Conservation (phyloP, 1,139 yeast genomes). For the Candida sp. region DNA sequence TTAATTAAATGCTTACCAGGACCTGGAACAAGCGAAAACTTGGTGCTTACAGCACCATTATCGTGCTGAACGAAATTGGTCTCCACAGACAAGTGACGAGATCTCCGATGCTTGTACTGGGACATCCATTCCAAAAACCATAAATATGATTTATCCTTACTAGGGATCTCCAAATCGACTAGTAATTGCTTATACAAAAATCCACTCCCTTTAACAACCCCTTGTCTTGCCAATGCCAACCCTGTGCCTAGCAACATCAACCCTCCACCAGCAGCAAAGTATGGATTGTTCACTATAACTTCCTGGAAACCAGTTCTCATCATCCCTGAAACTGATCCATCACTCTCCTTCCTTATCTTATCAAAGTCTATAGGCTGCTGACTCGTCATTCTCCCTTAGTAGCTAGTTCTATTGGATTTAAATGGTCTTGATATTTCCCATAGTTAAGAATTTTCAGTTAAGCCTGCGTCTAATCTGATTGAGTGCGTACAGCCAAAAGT, state of each 20-base stretch:
- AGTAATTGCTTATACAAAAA: constrained; percentile 78
- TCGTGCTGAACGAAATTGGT: constrained; percentile 88
- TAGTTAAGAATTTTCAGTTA: background rate
- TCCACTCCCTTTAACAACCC: constrained; percentile 58
- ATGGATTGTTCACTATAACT: constrained; percentile 73
- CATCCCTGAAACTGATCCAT: constrained; percentile 36
- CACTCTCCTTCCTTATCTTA: constrained; percentile 32
- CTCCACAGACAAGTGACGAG: constrained; percentile 88
- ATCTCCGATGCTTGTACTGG: constrained; percentile 63
- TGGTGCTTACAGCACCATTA: constrained; percentile 87
- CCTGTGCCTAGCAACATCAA: constrained; percentile 91
- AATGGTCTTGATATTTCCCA: background rate
- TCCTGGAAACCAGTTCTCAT: constrained; percentile 42
- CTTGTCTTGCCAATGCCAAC: constrained; percentile 74
- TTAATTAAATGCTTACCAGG: constrained; percentile 90
- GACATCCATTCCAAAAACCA: constrained; percentile 99
- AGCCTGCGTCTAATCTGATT: background rate
- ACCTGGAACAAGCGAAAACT: constrained; percentile 93
- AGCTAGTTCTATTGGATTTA: background rate
- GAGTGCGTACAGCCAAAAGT: background rate
- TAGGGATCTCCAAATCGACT: constrained; percentile 91
- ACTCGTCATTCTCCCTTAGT: background rate
- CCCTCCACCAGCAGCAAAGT: constrained; percentile 98
- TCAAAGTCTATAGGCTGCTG: constrained; percentile 26
- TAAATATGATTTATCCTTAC: constrained; percentile 87